These are phyloP conservation scores for Chaetomium fimeti DNA, from an alignment of 495 filamentous ascomycete species.

Conservation along the genomic window DNA sequence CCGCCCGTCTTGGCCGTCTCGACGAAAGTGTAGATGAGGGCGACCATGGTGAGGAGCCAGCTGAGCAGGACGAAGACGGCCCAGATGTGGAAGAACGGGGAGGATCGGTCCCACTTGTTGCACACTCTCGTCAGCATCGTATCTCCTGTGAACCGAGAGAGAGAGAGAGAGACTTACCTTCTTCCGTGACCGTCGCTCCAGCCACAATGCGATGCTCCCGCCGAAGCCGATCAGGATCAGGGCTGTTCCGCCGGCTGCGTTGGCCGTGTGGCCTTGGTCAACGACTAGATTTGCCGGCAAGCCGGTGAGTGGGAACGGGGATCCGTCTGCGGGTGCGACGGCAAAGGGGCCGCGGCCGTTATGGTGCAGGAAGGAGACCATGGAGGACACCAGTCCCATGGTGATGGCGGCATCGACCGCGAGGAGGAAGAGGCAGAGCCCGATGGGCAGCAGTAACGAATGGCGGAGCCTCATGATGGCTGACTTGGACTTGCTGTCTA, in stretches of 20 bases:
- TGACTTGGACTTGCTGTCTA: not conserved
- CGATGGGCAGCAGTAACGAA: conserved; percentile 14
- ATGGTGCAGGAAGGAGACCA: conserved; percentile 49
- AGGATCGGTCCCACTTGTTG: conserved; percentile 24
- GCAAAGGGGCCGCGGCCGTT: conserved; percentile 40
- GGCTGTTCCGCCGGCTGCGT: conserved; percentile 52
- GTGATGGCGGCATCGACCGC: conserved; percentile 47
- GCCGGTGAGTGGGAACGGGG: conserved; percentile 39
- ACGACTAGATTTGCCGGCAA: conserved; percentile 43
- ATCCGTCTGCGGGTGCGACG: conserved; percentile 32
- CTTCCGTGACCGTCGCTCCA: conserved; percentile 36
- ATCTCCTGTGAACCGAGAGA: not conserved
- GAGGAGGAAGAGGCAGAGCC: conserved; percentile 30
- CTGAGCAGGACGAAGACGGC: conserved; percentile 43
- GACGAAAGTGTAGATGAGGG: conserved; percentile 48
- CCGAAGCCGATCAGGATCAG: conserved; percentile 50
- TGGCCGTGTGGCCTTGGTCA: conserved; percentile 51
- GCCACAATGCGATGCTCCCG: conserved; percentile 42
- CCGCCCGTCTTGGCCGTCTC: conserved; percentile 43
- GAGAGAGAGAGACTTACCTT: conserved; percentile 12
- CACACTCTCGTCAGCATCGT: not conserved
- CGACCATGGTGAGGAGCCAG: conserved; percentile 46
- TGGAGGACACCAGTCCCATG: conserved; percentile 48
- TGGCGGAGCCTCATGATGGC: not conserved
- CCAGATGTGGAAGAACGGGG: conserved; percentile 42